Evolutionary conservation across 176 grass and related monocot species (phyloP), one percentile per base, ranked within the genome.

Genomic region (Tuctoria greenei): DNA sequence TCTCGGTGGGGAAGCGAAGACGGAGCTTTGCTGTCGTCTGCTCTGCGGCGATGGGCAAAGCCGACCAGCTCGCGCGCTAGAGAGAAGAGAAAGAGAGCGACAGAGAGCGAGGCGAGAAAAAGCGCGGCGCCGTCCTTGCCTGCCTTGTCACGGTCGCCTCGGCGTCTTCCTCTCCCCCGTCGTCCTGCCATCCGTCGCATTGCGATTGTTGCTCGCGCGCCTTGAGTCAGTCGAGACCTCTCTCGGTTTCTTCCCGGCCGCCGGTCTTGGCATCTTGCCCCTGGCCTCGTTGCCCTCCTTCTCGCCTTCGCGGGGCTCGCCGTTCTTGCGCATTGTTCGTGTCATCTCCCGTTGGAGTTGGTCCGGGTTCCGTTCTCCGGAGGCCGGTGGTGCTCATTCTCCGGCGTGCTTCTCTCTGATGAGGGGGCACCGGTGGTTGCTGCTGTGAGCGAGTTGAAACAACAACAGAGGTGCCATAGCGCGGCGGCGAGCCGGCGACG

Each of bases 121-220:
- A 56, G 52, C 52, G 52, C 52, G 8, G 55, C 55, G 55, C 23
- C 55, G 55, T 26, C 55, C 55, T 58, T 18, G 59, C 59, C 61
- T 18, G 59, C 59, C 61, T 64, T 16, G 7, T 62, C 59, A 36
- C 60, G 60, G 60, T 18, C 31, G 16, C 77, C 60, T 82, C 79
- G 59, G 24, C 14, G 28, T 42, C 79, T 65, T 74, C 60, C 61
- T 63, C 78, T 21, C 75, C 43, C 69, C 54, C 56, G n/a, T n/a
- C 55, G 2, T 37, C 31, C 10, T 16, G 24, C 26, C 26, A 6
- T 34, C 57, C 35, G 35, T 64, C 35, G 35, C 61, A 37, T 38
- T 64, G 31, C 18, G 8, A 1, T 55, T 61, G 49, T 54, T 56
- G 52, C 36, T n/a, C n/a, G 52, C 69, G 34, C 49, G 36, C 45